Conservation (phyloP, 2,329 filamentous ascomycete species). For the Fusarium globosum region DNA sequence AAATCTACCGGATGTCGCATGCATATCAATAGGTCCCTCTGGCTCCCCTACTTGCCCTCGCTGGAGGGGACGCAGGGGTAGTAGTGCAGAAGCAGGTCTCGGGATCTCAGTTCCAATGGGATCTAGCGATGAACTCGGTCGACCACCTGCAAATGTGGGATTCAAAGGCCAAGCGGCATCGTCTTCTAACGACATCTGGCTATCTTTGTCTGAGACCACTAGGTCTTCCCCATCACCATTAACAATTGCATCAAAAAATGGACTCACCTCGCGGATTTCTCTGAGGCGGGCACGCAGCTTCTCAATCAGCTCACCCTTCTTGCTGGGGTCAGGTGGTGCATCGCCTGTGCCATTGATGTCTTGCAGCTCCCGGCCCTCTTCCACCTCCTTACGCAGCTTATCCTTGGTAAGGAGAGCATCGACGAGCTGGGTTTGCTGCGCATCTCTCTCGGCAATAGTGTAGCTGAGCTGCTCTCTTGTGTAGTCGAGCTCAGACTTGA, state of each 20-base stretch:
- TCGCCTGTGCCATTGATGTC: conserved; percentile 52
- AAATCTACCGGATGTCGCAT: not conserved
- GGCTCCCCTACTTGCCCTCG: not conserved
- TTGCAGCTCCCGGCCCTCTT: conserved; percentile 58
- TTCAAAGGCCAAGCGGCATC: not conserved
- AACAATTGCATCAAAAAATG: conserved; percentile 13
- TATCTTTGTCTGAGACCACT: conserved; percentile 13
- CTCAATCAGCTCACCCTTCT: conserved; percentile 65
- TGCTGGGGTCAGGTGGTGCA: conserved; percentile 51
- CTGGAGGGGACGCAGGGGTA: conserved; percentile 2
- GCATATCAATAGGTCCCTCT: not conserved
- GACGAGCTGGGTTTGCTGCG: conserved; percentile 69
- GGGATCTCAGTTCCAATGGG: not conserved
- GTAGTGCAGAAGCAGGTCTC: not conserved
- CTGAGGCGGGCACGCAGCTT: conserved; percentile 66
- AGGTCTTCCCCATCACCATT: conserved; percentile 15
- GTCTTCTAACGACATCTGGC: not conserved
- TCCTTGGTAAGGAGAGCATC: conserved; percentile 70
- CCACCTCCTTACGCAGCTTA: conserved; percentile 65
- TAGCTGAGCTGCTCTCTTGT: conserved; percentile 63
- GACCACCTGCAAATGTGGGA: not conserved
- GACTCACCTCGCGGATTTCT: conserved; percentile 69
- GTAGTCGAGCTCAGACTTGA: conserved; percentile 67
- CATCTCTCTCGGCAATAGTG: conserved; percentile 63
- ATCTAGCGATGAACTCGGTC: not conserved